Percentiles rank a stretch among this genome's conserved stretches.
These are phyloP conservation scores for Chiua virens DNA, from an alignment of 768 basidiomycete species.

Conservation along the genomic window DNA sequence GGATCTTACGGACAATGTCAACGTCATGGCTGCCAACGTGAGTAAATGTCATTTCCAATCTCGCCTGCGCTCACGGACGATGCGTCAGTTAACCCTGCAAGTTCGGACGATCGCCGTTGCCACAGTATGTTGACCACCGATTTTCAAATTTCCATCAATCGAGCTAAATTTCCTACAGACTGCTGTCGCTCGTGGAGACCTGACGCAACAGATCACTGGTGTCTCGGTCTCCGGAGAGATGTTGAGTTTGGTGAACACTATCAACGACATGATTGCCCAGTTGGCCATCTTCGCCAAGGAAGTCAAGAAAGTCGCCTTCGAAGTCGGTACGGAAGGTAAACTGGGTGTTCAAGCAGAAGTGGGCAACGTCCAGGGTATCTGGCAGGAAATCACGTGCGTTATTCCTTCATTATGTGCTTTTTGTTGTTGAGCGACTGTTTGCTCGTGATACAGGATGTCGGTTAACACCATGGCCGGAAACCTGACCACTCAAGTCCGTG, in stretches of 20 bases:
- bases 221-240: conserved; percentile 96
- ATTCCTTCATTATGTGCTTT: neutral
- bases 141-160: neutral
- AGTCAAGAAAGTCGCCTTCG: conserved; percentile 93
- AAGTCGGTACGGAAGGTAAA: conserved; percentile 99
- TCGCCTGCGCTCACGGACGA: conserved; percentile 1
- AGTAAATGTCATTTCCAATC: conserved; percentile 24
- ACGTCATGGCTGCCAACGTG: conserved; percentile 92
- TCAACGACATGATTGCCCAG: conserved; percentile 85
- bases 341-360: conserved; percentile 97
- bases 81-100: conserved; percentile 80
- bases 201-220: conserved; percentile 90
- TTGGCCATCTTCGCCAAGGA: conserved; percentile 70
- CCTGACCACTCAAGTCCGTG: conserved; percentile 97
- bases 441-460: conserved; percentile 58
- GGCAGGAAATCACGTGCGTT: conserved; percentile 96
- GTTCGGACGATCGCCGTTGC: conserved; percentile 92
- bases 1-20: conserved; percentile 93
- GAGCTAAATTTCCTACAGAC: conserved; percentile 43
- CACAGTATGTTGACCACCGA: conserved; percentile 53
- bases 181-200: conserved; percentile 90
- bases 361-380: conserved; percentile 94
- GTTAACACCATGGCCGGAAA: conserved; percentile 98
- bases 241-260: conserved; percentile 93
- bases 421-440: neutral